Base-by-base conservation (phyloP, 108 stramenopile species). In the Bacterosira constricta region DNA sequence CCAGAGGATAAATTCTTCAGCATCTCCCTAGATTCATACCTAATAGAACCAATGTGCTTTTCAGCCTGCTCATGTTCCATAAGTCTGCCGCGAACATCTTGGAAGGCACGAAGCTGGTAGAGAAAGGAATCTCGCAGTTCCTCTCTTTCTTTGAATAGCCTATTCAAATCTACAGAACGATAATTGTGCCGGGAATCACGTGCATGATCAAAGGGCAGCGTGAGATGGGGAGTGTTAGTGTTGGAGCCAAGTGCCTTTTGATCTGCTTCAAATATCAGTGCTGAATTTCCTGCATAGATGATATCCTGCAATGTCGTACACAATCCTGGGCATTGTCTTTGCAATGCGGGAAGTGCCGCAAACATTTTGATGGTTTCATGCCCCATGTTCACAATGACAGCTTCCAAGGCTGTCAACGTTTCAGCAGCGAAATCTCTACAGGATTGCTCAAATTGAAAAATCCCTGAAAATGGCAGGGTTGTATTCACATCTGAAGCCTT, bases 151-250 rank as follows among this genome's bases (percentile, higher is more conserved):
- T 85, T 89, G 69, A 83, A 94, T 15, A 90, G 25, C 11, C 63
- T 59, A 13, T 66, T 69, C 47, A 85, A 76, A 63, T 81, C 81
- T 9, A 54, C 54, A 8, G 86, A 76, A 26, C 71, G 75, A 63
- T 79, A 94, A 49, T 90, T 87, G 64, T 94, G 89, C 31, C 89
- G 73, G 7, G 87, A 90, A 83, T 94, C 93, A 15, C 88, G 72
- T 17, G 80, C 73, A 29, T 79, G 56, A 62, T 92, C 81, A 77
- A 94, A 94, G 1, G 90, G 89, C 30, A 90, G 39, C 18, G 83
- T 87, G 17, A 94, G 77, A 30, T 90, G 80, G 0, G 93, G 83
- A 4, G 63, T 84, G 38, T 83, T 63, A 21, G 64, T 41, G 32
- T 69, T 66, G 21, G 23, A 23, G 1, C 67, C 73, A 20, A 69